Conservation (phyloP, 164 flowering plant species). For the Annona squamosa region DNA sequence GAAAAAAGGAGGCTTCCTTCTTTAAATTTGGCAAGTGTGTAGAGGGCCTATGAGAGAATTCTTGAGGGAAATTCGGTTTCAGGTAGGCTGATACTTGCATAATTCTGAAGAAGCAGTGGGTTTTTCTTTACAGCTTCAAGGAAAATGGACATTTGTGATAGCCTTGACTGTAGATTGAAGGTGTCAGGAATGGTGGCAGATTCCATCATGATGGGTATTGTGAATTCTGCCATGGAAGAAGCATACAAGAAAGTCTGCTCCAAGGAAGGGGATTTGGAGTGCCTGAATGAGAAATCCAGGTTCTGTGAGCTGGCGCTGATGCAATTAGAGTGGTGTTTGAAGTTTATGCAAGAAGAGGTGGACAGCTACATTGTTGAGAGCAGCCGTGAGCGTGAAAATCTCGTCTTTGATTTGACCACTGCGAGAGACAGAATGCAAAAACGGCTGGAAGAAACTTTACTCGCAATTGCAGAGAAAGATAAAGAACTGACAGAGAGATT, state of each 20-base stretch:
- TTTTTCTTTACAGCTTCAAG: not conserved
- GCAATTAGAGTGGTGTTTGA: constrained; percentile 67
- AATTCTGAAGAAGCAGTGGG: not conserved
- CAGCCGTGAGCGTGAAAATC: constrained; percentile 31
- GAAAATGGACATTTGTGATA: constrained; percentile 44
- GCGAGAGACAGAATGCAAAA: constrained; percentile 51
- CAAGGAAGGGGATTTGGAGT: constrained; percentile 45
- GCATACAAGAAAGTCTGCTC: constrained; percentile 59
- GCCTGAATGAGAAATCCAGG: constrained; percentile 58
- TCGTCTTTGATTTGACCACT: constrained; percentile 42
- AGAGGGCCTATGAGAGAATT: not conserved
- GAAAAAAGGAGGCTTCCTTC: not conserved
- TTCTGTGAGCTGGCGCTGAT: constrained; percentile 73
- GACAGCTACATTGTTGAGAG: constrained; percentile 31
- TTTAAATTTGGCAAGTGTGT: not conserved
- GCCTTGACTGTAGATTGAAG: constrained; percentile 32
- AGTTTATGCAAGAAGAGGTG: constrained; percentile 51
- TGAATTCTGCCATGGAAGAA: constrained; percentile 63
- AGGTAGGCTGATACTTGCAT: not conserved
- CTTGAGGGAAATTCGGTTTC: not conserved
- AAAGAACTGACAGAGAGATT: constrained; percentile 38
- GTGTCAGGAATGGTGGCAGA: constrained; percentile 44
- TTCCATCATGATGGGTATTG: constrained; percentile 70
- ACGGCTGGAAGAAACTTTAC: constrained; percentile 48
- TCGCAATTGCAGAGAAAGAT: constrained; percentile 49